Evolutionary conservation across 768 basidiomycete genomes (phyloP), one percentile per base, ranked within the genome.

Genomic region (Rhizopogon rudus): DNA sequence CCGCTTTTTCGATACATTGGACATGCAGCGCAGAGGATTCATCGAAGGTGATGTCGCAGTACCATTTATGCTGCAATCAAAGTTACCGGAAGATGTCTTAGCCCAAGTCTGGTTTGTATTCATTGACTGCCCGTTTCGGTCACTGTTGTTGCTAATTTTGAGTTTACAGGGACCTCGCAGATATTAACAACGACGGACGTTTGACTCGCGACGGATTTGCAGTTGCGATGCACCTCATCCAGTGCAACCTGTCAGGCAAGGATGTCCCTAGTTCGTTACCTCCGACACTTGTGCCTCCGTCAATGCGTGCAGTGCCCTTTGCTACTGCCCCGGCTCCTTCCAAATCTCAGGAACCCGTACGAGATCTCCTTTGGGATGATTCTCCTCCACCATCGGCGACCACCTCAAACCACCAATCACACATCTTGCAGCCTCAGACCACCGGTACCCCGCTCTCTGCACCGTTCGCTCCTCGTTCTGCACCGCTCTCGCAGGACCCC

Each of bases 1-100:
- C 69, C 73, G 72, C 10, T 86, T 84, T 72, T 99, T 98, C 66
- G 84, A 88, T 55, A 75, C 74, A n/a, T 77, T 98, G 40, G 97
- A 99, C 68, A 69, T 78, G 14, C 78, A 81, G 58, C 84, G 80
- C 60, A 79, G 73, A 56, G 94, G 93, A 0, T 91, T 78, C 65
- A 88, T 98, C 17, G 93, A 95, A 65, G 94, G 94, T 7, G 93
- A 96, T 56, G 84, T 92, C 35, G 97, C 93, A 7, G 97, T 97
- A 5, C 93, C 92, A 3, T 98, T 98, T 72, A 89, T 99, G 87
- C 68, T 96, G 56, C 86, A 93, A 70, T 95, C 93, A 33, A 86
- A 89, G 44, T 73, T 99, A 44, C 79, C 86, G 1, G 89, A 91
- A 57, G 86, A 87, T 28, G 78, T 81, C 25, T 78, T 99, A n/a